phyloP scores from a whole-genome alignment of 768 basidiomycete species.

The Mycena sanguinolenta region DNA sequence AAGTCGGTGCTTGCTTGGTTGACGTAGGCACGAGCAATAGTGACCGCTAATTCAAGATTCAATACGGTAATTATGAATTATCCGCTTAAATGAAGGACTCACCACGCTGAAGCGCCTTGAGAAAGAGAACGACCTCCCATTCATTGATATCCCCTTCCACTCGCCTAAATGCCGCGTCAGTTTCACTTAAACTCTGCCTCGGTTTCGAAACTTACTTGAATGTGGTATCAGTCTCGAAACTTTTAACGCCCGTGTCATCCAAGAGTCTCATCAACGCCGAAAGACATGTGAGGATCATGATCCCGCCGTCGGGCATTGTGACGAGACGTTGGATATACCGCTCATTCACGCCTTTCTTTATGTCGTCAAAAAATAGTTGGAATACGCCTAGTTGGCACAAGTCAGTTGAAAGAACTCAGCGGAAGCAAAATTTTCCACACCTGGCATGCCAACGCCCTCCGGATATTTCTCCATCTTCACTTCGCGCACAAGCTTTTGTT shows the following conservation, averaged over 20 bases:
- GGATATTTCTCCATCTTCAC: constrained; percentile 14
- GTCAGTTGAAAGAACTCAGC: too few species aligned
- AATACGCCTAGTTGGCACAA: constrained; percentile 1
- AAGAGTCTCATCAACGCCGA: background rate
- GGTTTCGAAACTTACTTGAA: too few species aligned
- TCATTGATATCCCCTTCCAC: background rate
- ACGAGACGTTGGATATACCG: background rate
- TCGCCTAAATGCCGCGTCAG: background rate
- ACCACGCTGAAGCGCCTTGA: background rate
- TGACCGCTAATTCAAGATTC: constrained; percentile 16
- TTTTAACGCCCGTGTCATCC: background rate
- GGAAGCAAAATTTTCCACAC: background rate
- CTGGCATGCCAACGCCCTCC: constrained; percentile 2
- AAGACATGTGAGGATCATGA: background rate
- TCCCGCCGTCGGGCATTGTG: background rate
- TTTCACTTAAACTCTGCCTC: too few species aligned
- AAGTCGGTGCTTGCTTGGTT: constrained; percentile 14
- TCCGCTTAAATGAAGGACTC: background rate
- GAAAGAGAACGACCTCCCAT: background rate
- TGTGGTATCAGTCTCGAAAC: constrained; percentile 27
- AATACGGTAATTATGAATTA: too few species aligned
- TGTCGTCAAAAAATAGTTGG: background rate
- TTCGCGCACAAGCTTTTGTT: constrained; percentile 9
- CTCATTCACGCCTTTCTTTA: background rate
- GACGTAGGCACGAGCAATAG: constrained; percentile 26